Evolutionary conservation across 768 basidiomycete species (phyloP), one percentile per base, ranked within the genome.

Genomic region (Crepidotus variabilis): DNA sequence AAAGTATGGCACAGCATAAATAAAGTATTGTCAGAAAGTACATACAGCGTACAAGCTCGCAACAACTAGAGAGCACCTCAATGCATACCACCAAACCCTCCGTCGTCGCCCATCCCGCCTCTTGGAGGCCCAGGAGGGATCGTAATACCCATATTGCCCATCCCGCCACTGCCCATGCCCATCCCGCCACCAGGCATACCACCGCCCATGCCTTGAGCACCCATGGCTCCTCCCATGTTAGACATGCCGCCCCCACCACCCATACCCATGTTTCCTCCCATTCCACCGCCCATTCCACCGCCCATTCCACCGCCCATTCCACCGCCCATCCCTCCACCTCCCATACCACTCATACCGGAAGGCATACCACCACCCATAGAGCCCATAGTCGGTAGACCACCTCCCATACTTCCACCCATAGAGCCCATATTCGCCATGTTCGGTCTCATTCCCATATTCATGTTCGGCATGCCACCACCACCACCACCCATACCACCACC

Each of bases 341-440:
- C 28, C 28, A 28, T 28, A 28, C 43, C 43, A 46, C 21, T 48
- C 59, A 65, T 63, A 33, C 61, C 61, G 60, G 62, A 63, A 22
- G 39, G 20, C 61, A 63, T 62, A 21, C 60, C 62, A 57, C 59
- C 59, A 22, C 58, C 60, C 52, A 43, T 24, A 35, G 45, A 35
- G 24, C 55, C 56, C 55, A 56, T 53, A 21, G 36, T 32, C n/a
- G 39, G 43, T 36, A 57, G 50, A 13, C 55, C 55, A 22, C 55
- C 55, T 20, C 57, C 54, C 51, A 59, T 59, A 34, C 43, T 43
- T 16, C 47, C 48, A 4, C 56, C 58, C 60, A 60, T 56, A 14
- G 56, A 51, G 5, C 47, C 58, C 56, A 62, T 58, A 16, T 62
- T 59, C n/a, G 43, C 47, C 51, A 59, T 54, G 32, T 60, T 61